Conservation (phyloP, 441 rosid genomes). For the Erysimum cheiri region DNA sequence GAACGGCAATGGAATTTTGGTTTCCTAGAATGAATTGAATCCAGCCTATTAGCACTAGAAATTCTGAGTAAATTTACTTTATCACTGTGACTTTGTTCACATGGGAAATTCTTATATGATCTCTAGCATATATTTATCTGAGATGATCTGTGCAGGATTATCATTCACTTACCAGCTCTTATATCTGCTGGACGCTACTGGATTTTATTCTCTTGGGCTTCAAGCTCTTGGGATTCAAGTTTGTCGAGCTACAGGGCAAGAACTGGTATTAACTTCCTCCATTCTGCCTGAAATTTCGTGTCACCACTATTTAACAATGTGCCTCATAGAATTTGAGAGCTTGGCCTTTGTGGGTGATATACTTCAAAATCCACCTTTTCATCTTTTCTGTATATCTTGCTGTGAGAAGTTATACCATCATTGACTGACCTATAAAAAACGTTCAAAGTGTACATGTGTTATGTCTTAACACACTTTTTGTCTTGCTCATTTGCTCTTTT, state of each 20-base stretch:
- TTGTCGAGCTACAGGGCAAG: conserved; percentile 99
- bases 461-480: conserved; percentile 26
- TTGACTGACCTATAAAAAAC: conserved; percentile 13
- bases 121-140: conserved; percentile 26
- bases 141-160: conserved; percentile 65
- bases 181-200: conserved; percentile 95
- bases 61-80: background rate
- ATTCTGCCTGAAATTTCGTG: conserved; percentile 24
- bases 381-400: background rate
- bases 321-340: background rate
- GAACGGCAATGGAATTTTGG: background rate
- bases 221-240: conserved; percentile 96
- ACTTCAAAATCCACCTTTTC: background rate
- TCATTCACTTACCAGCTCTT: conserved; percentile 91
- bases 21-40: background rate
- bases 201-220: conserved; percentile 90
- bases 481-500: conserved; percentile 35
- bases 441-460: conserved; percentile 10
- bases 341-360: conserved; percentile 1
- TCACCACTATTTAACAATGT: conserved; percentile 38
- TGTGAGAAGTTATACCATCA: conserved; percentile 13
- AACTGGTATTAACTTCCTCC: conserved; percentile 67
- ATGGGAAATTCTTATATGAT: conserved; percentile 7
- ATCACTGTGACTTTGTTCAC: conserved; percentile 11
- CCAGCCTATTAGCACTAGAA: background rate